Base-by-base conservation (phyloP, 192 early-diverging fungal species). In the Gaertneriomyces sp. region DNA sequence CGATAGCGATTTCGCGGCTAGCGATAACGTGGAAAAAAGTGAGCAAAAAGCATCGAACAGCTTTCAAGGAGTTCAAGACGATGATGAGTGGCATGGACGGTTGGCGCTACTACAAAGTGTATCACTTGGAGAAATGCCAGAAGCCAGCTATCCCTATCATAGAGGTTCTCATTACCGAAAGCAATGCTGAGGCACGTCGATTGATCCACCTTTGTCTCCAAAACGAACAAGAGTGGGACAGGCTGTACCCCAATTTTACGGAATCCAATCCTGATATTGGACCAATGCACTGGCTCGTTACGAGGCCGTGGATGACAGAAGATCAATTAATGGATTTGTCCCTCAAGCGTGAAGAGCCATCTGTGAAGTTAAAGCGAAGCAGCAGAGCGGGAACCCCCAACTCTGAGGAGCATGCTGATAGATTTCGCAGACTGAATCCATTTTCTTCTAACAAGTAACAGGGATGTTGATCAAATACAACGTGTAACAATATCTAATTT, bases 201-300 rank as follows among this genome's bases (percentile, higher is more conserved):
- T 16, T 68, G 25, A 20, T 68, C 20, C 45, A 47, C 14, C 38
- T 25, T 1, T 68, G 66, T 50, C 58, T 52, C 17, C 9, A 58
- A 41, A 58, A 60, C n/a, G 57, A 60, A 45, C 45, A 40, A 6
- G 46, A 60, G 16, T 68, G 66, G 66, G 66, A 68, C 41, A 25
- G 42, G 11, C 57, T 47, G n/a, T 6, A 47, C 19, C 44, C 45
- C 38, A 7, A 17, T 10, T 55, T 41, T 25, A 56, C 42, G 5
- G 42, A 39, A 20, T 33, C 66, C 8, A 7, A 39, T 38, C 16
- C 17, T 10, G 43, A 17, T 25, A 46, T 58, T 5, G 66, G 66
- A 12, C 43, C 57, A 12, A 58, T 68, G 66, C 66, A 68, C 52
- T 68, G 66, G 66, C 19, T 68, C 7, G 66, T 68, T 16, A 68